These are phyloP conservation scores for Tetracladium setigerum DNA, from an alignment of 495 filamentous ascomycete genomes.

Conservation along the genomic window DNA sequence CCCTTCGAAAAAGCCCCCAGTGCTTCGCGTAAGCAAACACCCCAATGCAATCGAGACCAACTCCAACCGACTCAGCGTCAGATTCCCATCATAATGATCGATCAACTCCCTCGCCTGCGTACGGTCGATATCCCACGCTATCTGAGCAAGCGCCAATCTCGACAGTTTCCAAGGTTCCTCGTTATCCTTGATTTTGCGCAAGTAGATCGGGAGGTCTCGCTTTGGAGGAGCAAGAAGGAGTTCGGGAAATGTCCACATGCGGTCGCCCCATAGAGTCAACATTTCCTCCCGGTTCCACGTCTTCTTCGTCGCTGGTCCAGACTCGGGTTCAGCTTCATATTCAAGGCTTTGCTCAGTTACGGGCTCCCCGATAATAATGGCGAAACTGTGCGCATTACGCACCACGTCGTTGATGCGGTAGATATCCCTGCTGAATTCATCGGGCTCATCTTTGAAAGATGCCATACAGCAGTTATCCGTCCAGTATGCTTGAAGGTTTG, in stretches of 20 bases:
- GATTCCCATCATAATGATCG: conserved; percentile 31
- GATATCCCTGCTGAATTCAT: conserved; percentile 20
- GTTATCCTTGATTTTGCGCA: no score
- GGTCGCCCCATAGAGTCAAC: conserved; percentile 29
- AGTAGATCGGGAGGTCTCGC: conserved; percentile 11
- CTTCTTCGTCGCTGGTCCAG: conserved; percentile 7
- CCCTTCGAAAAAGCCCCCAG: conserved; percentile 11
- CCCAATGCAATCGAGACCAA: conserved; percentile 21
- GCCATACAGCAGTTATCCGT: conserved; percentile 20
- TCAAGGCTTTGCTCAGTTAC: no score
- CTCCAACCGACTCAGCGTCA: conserved; percentile 31
- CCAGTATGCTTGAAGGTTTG: conserved; percentile 27
- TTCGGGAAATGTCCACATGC: conserved; percentile 44
- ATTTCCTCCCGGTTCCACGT: not conserved
- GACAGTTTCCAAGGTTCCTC: no score
- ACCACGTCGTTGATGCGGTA: conserved; percentile 35
- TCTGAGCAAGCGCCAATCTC: conserved; percentile 3
- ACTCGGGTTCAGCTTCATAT: no score
- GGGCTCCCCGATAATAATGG: conserved; percentile 27
- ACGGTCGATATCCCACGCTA: conserved; percentile 4
- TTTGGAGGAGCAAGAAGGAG: conserved; percentile 28
- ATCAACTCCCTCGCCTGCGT: conserved; percentile 15
- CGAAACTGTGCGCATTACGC: conserved; percentile 26
- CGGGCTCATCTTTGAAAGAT: no score
- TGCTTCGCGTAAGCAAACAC: conserved; percentile 3